phyloP scores from a whole-genome alignment of 768 basidiomycete genomes.

The Arthromyces matolae region DNA sequence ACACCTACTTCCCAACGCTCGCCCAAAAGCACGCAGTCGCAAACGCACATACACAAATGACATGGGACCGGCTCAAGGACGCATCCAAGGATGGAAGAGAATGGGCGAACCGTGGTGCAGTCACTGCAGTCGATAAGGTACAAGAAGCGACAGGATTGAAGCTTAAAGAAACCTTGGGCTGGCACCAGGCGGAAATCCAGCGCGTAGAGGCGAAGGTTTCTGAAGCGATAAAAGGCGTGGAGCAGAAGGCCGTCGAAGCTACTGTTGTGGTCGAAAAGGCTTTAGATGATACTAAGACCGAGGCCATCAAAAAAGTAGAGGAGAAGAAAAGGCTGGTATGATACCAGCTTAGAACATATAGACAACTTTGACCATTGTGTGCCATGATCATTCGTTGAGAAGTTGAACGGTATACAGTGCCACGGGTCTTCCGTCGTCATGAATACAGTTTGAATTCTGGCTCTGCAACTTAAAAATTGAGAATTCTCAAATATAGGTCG shows the following conservation, averaged over 20 bases:
- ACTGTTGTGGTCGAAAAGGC: constrained; percentile 18
- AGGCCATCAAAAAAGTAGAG: constrained; percentile 14
- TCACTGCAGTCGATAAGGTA: constrained; percentile 46
- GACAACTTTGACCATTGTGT: not conserved
- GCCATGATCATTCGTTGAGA: too few relatives aligned
- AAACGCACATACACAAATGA: constrained; percentile 56
- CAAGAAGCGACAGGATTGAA: constrained; percentile 75
- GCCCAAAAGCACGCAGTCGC: constrained; percentile 67
- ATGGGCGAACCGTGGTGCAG: constrained; percentile 41
- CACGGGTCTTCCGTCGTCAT: too few relatives aligned
- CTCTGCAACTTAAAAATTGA: too few relatives aligned
- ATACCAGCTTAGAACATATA: constrained; percentile 10
- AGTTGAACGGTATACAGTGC: not conserved
- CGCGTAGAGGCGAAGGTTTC: constrained; percentile 19
- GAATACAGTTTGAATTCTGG: too few relatives aligned
- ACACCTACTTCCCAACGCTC: constrained; percentile 60
- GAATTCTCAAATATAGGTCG: too few relatives aligned
- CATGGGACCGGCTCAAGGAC: constrained; percentile 54
- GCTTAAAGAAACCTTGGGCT: constrained; percentile 55
- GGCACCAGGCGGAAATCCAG: constrained; percentile 23
- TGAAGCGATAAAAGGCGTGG: constrained; percentile 24
- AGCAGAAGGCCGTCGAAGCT: constrained; percentile 21
- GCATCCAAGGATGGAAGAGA: constrained; percentile 44
- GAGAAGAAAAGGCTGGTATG: constrained; percentile 14
- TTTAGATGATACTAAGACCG: constrained; percentile 19